Conservation (phyloP, 2,329 filamentous ascomycete species). For the Aureobasidium melanogenum region DNA sequence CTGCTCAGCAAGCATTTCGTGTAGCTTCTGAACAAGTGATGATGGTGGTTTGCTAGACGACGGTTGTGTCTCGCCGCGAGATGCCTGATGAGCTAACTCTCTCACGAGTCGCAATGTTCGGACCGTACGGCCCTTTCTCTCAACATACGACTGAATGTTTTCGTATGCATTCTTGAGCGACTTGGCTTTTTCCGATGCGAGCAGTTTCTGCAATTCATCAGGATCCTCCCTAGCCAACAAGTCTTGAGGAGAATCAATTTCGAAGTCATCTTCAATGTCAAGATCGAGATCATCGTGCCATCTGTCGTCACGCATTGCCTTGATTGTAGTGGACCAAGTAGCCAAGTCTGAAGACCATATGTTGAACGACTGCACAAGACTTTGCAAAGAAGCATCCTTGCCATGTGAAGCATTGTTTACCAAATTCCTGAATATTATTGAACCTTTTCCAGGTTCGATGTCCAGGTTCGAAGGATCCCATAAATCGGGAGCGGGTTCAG, state of each 20-base stretch:
- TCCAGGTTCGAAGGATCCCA: conserved; percentile 22
- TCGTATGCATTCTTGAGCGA: conserved; percentile 50
- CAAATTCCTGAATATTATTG: conserved; percentile 54
- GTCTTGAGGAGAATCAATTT: conserved; percentile 47
- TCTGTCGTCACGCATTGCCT: conserved; percentile 55
- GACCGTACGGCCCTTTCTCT: conserved; percentile 36
- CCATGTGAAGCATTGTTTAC: conserved; percentile 65
- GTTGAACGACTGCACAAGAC: conserved; percentile 55
- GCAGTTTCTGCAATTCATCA: conserved; percentile 43
- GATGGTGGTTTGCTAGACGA: conserved; percentile 44
- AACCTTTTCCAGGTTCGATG: conserved; percentile 21
- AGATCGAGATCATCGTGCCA: conserved; percentile 67
- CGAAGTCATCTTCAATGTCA: conserved; percentile 60
- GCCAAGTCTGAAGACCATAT: conserved; percentile 68
- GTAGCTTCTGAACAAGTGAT: conserved; percentile 53
- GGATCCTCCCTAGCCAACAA: conserved; percentile 67
- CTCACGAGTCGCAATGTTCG: conserved; percentile 67
- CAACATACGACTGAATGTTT: conserved; percentile 22
- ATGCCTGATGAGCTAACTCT: conserved; percentile 61
- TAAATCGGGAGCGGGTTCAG: conserved; percentile 5
- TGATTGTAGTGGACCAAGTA: conserved; percentile 54
- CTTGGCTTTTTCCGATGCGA: conserved; percentile 33
- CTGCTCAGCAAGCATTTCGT: conserved; percentile 49
- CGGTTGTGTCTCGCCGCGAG: conserved; percentile 24
- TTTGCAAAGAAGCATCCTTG: conserved; percentile 56